Base-by-base conservation (phyloP, 2,329 filamentous ascomycete species). In the Colletotrichum australisinense region DNA sequence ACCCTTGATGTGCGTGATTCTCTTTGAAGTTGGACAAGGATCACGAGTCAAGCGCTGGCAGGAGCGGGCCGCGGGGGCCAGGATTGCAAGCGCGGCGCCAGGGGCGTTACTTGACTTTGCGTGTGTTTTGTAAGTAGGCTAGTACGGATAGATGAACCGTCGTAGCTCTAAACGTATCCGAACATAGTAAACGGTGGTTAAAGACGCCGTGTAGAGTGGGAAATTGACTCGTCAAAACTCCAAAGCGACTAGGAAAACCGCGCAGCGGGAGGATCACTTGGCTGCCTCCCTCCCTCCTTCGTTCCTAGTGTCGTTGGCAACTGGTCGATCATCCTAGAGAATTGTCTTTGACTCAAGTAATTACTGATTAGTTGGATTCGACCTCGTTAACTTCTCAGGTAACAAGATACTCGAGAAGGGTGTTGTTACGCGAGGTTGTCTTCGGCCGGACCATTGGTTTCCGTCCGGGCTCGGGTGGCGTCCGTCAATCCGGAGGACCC, bases 201-300 rank as follows among this genome's bases (percentile, higher is more conserved):
- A 56, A 59, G 9, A 11, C 14, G 24, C 52, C 28, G 32, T 53
- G 30, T 49, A 42, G 53, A 28, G 12, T 16, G 6, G 8, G 32
- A 53, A 35, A 62, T 72, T 68, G 32, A 49, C 69, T 49, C 56
- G 38, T 22, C 5, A 1, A 49, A 11, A 49, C 24, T 26, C 5
- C 4, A 14, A 42, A 42, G 38, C 14, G 12, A 42, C 38, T 42
- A 16, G 24, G 9, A 9, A 49, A 52, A 6, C 26, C 3, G 14
- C 30, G 26, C 14, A 24, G 2, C 66, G 66, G 70, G 59, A 73
- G 70, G 70, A 69, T 73, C 70, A 49, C 7, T 73, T 69, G 46
- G 46, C 59, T 65, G n/a, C 49, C 69, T 58, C 42, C 38, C 38
- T 35, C 1, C 38, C 38, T 38, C 2, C 14, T 42, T 38, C 28